Evolutionary conservation across 257 asterid genomes (phyloP).

Genomic region (Solanum piurae): DNA sequence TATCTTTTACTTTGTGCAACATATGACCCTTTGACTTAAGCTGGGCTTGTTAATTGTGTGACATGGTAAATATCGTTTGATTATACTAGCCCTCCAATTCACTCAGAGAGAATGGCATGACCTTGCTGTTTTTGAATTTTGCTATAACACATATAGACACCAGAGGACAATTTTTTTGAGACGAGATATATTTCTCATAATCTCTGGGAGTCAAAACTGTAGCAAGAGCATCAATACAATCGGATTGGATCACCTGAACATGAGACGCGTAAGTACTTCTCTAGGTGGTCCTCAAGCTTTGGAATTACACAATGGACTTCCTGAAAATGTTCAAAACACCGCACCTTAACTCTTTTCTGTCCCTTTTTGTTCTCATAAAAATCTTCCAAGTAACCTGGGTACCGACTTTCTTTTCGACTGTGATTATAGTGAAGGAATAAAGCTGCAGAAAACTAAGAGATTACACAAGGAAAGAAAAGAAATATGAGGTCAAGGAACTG

Average conservation of each 20-base stretch:
- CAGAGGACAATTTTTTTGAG: constrained; percentile 4
- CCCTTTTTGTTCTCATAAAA: constrained; percentile 36
- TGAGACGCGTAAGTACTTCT: constrained; percentile 42
- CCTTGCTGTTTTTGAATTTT: background rate
- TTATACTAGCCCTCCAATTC: constrained; percentile 35
- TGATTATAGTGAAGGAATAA: constrained; percentile 32
- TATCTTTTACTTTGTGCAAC: too few relatives aligned
- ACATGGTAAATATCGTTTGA: constrained; percentile 23
- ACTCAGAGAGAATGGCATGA: background rate
- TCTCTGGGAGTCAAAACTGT: constrained; percentile 35
- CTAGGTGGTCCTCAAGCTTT: constrained; percentile 12
- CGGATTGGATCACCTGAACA: constrained; percentile 20
- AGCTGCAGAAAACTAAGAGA: constrained; percentile 19
- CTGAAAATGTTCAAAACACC: constrained; percentile 21
- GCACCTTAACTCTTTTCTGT: constrained; percentile 31
- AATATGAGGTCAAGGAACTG: background rate
- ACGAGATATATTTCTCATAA: constrained; percentile 24
- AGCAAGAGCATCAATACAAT: constrained; percentile 28
- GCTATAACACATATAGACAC: constrained; percentile 17
- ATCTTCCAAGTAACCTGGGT: constrained; percentile 47
- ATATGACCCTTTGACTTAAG: background rate
- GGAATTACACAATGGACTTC: constrained; percentile 24
- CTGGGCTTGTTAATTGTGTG: background rate
- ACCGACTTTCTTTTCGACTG: constrained; percentile 13
- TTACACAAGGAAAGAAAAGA: background rate